Base-by-base conservation (phyloP, 2,329 filamentous ascomycete species). In the Ophiostoma sp. region DNA sequence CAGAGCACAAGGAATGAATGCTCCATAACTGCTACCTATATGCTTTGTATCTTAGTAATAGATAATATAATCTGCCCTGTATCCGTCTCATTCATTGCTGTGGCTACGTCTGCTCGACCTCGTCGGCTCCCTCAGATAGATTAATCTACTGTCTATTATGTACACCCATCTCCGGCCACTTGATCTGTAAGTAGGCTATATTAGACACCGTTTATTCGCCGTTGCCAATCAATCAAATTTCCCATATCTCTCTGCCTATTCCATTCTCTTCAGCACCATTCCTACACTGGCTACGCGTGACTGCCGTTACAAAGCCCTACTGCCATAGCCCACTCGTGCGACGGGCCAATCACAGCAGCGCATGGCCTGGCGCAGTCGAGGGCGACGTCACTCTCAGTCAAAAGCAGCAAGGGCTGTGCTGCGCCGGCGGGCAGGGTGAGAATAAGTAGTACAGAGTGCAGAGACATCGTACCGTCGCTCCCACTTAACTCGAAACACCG, bases 301-400 rank as follows among this genome's bases (percentile, higher is more conserved):
- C 57, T 62, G 27, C 57, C 23, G 57, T 62, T 62, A 17, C 3
- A 62, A 33, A 62, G 57, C 57, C 57, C 57, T 62, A 62, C 57
- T 48, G 27, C 52, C 52, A 57, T 57, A 57, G 52, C 52, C 54
- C 54, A 33, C 54, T 27, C 13, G 13, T 60, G 54, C 54, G 54
- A 60, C 54, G 8, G 7, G 23, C 54, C 54, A 60, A 60, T 60
- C 54, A 60, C 27, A 33, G 54, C 13, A 31, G 11, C 11, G 5
- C 33, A 60, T 33, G 54, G 11, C 54, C 23, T 33, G 54, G 54
- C 27, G 54, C 27, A 60, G 54, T 17, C 23, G 17, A 33, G 54
- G n/a, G 52, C 52, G 52, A 57, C 52, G 52, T 57, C 52, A 57
- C 52, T 54, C 7, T 4, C 11, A 8, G 3, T 57, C 52, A 27